A percentile compares a stretch with the other conserved stretches of the same genome.
phyloP scores from a whole-genome alignment of 2,329 filamentous ascomycete species.

The Calonectria pseudoturangicola region DNA sequence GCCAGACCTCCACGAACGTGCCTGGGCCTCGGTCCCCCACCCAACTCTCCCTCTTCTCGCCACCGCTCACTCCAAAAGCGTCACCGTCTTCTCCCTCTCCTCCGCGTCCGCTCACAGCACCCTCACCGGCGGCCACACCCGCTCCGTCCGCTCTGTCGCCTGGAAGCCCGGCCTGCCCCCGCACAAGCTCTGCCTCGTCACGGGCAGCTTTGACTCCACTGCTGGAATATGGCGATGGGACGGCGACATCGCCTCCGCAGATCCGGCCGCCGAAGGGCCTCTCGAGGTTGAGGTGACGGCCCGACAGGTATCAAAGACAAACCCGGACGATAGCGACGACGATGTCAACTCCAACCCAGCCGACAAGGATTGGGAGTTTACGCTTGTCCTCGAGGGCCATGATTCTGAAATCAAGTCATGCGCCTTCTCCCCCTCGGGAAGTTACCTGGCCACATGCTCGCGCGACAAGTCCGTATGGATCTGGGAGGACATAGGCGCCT shows the following conservation, averaged over 20 bases:
- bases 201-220: slow-evolving; percentile 94
- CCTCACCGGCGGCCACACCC: slow-evolving; percentile 91
- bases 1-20: slow-evolving; percentile 79
- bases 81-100: slow-evolving; percentile 91
- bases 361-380: slow-evolving; percentile 93
- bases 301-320: slow-evolving; percentile 45
- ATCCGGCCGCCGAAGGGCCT: slow-evolving; percentile 54
- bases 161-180: slow-evolving; percentile 86
- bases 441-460: slow-evolving; percentile 90
- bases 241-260: slow-evolving; percentile 62
- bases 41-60: slow-evolving; percentile 91
- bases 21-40: slow-evolving; percentile 91
- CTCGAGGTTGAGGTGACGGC: slow-evolving; percentile 67
- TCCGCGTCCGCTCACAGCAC: slow-evolving; percentile 86
- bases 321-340: slow-evolving; percentile 49
- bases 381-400: slow-evolving; percentile 93
- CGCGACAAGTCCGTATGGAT: slow-evolving; percentile 98
- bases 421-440: slow-evolving; percentile 82
- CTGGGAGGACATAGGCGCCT: slow-evolving; percentile 90
- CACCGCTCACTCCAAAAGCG: slow-evolving; percentile 89
- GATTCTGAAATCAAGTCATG: slow-evolving; percentile 94
- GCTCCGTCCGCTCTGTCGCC: slow-evolving; percentile 87
- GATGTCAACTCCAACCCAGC: slow-evolving; percentile 71
- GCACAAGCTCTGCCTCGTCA: slow-evolving; percentile 85
- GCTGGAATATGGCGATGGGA: slow-evolving; percentile 88